These are phyloP conservation scores for Tuber calosporum DNA, from an alignment of 495 filamentous ascomycete species.

Conservation along the genomic window DNA sequence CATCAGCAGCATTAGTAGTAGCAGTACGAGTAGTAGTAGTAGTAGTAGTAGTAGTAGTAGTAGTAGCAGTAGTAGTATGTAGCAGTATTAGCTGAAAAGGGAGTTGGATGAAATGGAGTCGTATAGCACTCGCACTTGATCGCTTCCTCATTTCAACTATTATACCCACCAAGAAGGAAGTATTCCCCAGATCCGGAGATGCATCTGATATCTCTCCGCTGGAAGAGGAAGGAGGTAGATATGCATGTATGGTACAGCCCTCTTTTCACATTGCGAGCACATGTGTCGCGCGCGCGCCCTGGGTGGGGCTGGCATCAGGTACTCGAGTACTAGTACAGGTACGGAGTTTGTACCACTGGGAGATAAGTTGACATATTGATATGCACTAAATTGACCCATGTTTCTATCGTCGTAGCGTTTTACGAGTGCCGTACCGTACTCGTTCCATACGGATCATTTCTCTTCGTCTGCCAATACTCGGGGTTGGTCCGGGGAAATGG, in stretches of 20 bases:
- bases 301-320: too few species aligned
- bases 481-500: neutral
- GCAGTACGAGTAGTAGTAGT: too few species aligned
- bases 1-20: too few species aligned
- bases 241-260: too few species aligned
- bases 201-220: neutral
- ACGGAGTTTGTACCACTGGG: neutral
- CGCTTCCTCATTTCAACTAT: neutral
- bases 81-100: neutral
- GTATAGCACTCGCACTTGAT: too few species aligned
- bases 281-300: neutral
- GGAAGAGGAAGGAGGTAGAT: neutral
- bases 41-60: neutral
- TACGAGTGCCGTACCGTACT: neutral
- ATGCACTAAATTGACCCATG: neutral
- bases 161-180: neutral
- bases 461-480: neutral
- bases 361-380: neutral
- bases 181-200: neutral
- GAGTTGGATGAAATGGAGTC: neutral
- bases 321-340: too few species aligned
- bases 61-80: neutral
- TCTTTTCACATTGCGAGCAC: neutral
- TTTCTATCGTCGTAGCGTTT: neutral
- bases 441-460: neutral